Evolutionary conservation across 1,284 basidiomycete genomes (phyloP).

Genomic region (Phenoliferia sp.): DNA sequence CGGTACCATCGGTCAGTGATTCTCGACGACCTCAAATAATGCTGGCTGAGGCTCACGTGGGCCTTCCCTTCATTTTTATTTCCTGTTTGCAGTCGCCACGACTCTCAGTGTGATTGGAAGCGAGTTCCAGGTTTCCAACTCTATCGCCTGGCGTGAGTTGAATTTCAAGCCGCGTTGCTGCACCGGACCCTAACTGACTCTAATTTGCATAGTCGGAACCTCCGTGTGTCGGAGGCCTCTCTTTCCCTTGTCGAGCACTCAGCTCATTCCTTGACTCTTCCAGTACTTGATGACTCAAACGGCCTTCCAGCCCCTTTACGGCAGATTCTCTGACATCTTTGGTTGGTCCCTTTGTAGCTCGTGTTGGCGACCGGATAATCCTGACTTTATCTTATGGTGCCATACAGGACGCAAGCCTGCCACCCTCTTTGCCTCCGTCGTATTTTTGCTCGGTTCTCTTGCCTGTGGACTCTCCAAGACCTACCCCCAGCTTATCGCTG

Average conservation of each 20-base stretch:
- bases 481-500: constrained; percentile 28
- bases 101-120: constrained; percentile 25
- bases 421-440: constrained; percentile 29
- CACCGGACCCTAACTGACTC: not conserved
- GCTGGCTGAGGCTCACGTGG: constrained; percentile 8
- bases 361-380: not conserved
- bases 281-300: constrained; percentile 24
- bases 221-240: not conserved
- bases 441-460: constrained; percentile 32
- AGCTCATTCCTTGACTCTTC: not conserved
- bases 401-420: constrained; percentile 27
- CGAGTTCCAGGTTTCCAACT: constrained; percentile 29
- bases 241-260: not conserved
- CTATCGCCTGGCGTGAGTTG: constrained; percentile 26
- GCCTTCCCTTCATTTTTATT: not conserved
- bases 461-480: constrained; percentile 31
- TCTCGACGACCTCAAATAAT: not conserved
- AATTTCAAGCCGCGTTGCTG: not conserved
- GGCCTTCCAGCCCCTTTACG: constrained; percentile 32
- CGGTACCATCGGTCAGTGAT: constrained; percentile 6
- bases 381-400: not conserved
- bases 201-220: constrained; percentile 12
- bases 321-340: constrained; percentile 19
- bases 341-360: not conserved
- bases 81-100: constrained; percentile 19